These are phyloP conservation scores for Allantophomopsis lycopodina DNA, from an alignment of 2,329 filamentous ascomycete genomes.

Conservation along the genomic window DNA sequence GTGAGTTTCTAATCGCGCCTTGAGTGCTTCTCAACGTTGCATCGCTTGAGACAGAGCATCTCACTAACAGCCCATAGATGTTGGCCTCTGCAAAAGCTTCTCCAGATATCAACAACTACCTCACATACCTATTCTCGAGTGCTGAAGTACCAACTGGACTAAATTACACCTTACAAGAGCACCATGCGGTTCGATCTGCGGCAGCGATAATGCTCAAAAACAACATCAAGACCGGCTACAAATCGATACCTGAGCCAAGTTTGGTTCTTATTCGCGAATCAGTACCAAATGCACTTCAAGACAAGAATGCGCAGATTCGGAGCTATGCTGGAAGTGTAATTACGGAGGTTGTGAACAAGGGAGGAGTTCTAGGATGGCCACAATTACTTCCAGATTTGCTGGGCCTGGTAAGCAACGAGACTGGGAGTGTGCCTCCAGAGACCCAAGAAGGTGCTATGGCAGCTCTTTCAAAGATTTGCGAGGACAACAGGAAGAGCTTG, in stretches of 20 bases:
- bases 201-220: constrained; percentile 95
- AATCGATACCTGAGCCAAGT: constrained; percentile 59
- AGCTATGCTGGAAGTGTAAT: constrained; percentile 87
- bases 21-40: too few species aligned
- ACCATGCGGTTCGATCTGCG: constrained; percentile 69
- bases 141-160: constrained; percentile 46
- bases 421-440: constrained; percentile 51
- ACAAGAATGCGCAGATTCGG: constrained; percentile 70
- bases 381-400: constrained; percentile 77
- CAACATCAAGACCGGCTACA: constrained; percentile 65
- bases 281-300: constrained; percentile 67
- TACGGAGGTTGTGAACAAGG: constrained; percentile 75
- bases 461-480: constrained; percentile 87
- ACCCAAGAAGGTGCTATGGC: constrained; percentile 90
- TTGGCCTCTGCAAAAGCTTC: constrained; percentile 77
- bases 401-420: constrained; percentile 60
- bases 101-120: constrained; percentile 94
- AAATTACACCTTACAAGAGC: constrained; percentile 42
- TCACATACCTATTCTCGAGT: constrained; percentile 79
- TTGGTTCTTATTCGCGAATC: constrained; percentile 67
- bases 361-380: constrained; percentile 82
- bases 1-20: constrained; percentile 35
- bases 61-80: constrained; percentile 46
- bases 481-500: constrained; percentile 80
- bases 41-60: too few species aligned